Evolutionary conservation across 2,329 filamentous ascomycete genomes (phyloP), one percentile per base, ranked within the genome.

Genomic region (Raffaelea albimanens): DNA sequence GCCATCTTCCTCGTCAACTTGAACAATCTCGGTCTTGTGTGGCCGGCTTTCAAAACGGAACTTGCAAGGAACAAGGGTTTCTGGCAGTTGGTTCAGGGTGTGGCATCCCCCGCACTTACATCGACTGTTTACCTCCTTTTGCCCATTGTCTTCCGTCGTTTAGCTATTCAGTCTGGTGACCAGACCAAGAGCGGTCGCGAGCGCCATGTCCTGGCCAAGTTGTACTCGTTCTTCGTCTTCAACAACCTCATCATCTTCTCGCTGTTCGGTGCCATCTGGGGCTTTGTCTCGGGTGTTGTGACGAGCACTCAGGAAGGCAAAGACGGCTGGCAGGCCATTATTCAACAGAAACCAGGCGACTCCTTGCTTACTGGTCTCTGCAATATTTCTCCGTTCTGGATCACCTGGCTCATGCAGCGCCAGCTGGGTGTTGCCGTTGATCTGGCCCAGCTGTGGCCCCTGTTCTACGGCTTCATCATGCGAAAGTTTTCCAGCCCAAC

Each of bases 221-320:
- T 98, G 2, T 98, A 94, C 66, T 78, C 86, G 18, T 98, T 98
- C 69, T 98, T 98, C 65, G 79, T 96, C 45, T 89, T 98, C 73
- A 98, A 98, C 76, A 97, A 97, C 61, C 67, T 98, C 47, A 71
- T 98, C 55, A 82, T 97, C 49, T 97, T 97, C 65, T 96, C 90
- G 11, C 71, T 95, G 14, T 97, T 97, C 64, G 87, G 86, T 40
- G 82, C 87, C 2, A 67, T 89, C 16, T 96, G 87, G 80, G 70
- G 71, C 1, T 89, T 90, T 57, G 70, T 89, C 9, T 68, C 80
- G 1, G 70, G 70, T 4, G 80, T 95, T 34, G 68, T 90, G 41
- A 61, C 76, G 3, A 67, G 74, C 40, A 78, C 78, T 0, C 63
- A 72, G 3, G 65, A 73, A 0, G 75, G 79, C 36, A 67, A 73